A percentile compares a stretch with the other conserved stretches of the same genome.
Evolutionary conservation across 2,329 filamentous ascomycete genomes (phyloP).

Genomic region (Cordyceps farinosa): DNA sequence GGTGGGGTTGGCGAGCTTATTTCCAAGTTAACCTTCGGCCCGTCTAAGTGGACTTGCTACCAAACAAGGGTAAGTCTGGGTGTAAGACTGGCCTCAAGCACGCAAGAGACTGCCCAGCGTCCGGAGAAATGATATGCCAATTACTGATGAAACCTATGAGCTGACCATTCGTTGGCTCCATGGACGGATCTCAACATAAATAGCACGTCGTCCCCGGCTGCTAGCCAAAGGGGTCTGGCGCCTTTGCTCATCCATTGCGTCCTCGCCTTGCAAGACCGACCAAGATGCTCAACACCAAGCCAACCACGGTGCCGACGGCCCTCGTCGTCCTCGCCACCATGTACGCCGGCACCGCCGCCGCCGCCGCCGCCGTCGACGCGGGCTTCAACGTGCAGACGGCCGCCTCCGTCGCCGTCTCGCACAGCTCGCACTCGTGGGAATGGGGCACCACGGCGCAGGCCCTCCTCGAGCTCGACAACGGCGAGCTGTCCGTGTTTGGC

Average conservation of each 20-base stretch:
- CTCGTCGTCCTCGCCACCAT: background rate
- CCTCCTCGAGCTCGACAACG: conserved; percentile 20
- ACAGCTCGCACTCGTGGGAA: conserved; percentile 20
- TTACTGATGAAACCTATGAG: background rate
- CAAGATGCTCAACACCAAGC: background rate
- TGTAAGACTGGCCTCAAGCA: background rate
- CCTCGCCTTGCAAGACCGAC: background rate
- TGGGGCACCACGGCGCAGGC: conserved; percentile 21
- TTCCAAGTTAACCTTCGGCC: background rate
- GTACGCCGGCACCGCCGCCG: background rate
- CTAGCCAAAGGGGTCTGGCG: background rate
- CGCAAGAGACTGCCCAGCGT: background rate
- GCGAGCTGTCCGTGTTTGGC: conserved; percentile 20
- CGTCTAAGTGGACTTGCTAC: background rate
- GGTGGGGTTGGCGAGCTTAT: background rate
- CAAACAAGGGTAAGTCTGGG: background rate
- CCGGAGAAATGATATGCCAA: background rate
- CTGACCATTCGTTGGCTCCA: background rate
- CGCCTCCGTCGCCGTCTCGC: conserved; percentile 17
- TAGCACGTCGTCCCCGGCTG: background rate
- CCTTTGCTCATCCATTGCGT: background rate
- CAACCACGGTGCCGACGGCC: background rate
- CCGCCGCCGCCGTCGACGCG: conserved; percentile 11
- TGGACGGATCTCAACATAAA: background rate
- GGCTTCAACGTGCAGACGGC: conserved; percentile 18